Percentiles rank a stretch among this genome's conserved stretches.
phyloP scores from a whole-genome alignment of 2,329 filamentous ascomycete species.

The Geosmithia morbida region DNA sequence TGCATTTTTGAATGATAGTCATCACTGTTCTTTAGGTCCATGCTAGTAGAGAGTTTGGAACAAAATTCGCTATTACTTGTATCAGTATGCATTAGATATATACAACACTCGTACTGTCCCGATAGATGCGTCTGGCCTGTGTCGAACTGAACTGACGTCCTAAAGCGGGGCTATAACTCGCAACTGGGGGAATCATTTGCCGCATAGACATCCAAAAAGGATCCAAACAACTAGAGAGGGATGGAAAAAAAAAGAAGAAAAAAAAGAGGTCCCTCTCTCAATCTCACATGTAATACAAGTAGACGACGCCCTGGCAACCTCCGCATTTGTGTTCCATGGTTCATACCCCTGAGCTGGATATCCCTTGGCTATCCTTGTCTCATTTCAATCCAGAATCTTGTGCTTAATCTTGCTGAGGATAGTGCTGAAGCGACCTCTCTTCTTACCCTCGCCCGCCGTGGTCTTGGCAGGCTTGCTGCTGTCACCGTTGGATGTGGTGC shows the following conservation, averaged over 20 bases:
- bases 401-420: conserved; percentile 44
- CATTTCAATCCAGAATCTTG: conserved; percentile 22
- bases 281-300: too few relatives aligned
- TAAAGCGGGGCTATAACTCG: neutral
- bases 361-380: neutral
- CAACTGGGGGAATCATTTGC: conserved; percentile 10
- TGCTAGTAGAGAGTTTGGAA: neutral
- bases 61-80: neutral
- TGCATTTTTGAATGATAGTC: too few relatives aligned
- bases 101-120: neutral
- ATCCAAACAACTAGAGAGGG: too few relatives aligned
- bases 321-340: neutral
- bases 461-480: conserved; percentile 36
- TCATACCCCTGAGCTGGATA: too few relatives aligned
- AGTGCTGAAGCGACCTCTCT: conserved; percentile 49
- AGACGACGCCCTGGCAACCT: too few relatives aligned
- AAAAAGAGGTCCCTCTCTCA: too few relatives aligned
- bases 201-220: conserved; percentile 1
- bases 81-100: conserved; percentile 2
- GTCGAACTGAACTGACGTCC: neutral
- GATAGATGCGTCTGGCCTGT: neutral
- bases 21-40: too few relatives aligned
- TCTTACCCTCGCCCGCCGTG: conserved; percentile 39
- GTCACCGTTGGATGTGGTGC: conserved; percentile 6
- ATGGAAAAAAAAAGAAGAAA: too few relatives aligned